Base-by-base conservation (phyloP, 2,329 filamentous ascomycete genomes). In the Calonectria crousiana region DNA sequence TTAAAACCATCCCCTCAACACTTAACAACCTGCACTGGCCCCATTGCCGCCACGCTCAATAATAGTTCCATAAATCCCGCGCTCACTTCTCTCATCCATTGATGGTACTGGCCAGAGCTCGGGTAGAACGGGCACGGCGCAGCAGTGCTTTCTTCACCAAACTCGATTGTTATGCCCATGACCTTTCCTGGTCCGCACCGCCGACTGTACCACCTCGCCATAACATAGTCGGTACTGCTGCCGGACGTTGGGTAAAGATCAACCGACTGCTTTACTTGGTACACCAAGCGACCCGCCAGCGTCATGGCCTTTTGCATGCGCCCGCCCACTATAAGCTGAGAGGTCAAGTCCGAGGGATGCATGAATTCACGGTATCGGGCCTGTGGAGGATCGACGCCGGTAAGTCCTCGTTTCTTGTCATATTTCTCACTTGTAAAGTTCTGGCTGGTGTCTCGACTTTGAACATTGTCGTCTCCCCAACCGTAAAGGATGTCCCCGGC, bases 401-500 rank as follows among this genome's bases (percentile, higher is more conserved):
- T 80, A 14, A 88, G 79, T 36, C 90, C 90, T 20, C 90, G 87
- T 60, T 86, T 85, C 69, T 86, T 86, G 71, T 92, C 87, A 73
- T 88, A 92, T 5, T 86, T 81, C 3, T 83, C 68, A 84, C 91
- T 92, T 32, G 84, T 79, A 81, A 91, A 90, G 82, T 87, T 91
- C 85, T 89, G 88, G 64, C 76, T 76, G 0, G 86, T 79, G 58
- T 86, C 84, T 0, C 81, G 84, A 67, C 82, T 83, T 81, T 92
- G 90, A 71, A 87, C 84, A 60, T 88, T 85, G 76, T 92, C 90
- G 75, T 89, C 88, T 28, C 90, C 90, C 90, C 90, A 92, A 69
- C 84, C 86, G 82, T 91, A 91, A 18, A 92, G 82, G 23, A 92
- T 84, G 38, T 87, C 74, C 3, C 88, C 89, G 0, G 86, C 84